Percentiles rank a stretch among this genome's conserved stretches.
These are phyloP conservation scores for Wallacemonas sp. DNA, from an alignment of 208 protist genomes.

Conservation along the genomic window DNA sequence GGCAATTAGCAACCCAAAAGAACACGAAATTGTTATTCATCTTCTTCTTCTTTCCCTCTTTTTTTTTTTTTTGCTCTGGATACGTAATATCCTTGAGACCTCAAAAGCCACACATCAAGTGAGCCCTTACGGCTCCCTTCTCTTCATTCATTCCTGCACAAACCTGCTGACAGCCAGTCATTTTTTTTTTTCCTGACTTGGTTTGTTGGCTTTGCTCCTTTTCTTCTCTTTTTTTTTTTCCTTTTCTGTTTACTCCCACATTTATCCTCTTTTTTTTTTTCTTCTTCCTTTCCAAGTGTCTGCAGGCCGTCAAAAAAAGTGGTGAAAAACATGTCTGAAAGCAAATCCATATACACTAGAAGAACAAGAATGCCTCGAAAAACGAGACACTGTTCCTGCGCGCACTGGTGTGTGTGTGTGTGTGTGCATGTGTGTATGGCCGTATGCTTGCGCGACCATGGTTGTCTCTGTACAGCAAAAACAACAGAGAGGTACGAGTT, in stretches of 20 bases:
- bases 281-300: neutral
- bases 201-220: neutral
- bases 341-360: neutral
- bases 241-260: neutral
- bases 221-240: conserved; percentile 5
- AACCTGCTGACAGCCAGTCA: neutral
- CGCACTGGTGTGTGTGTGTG: too few relatives aligned
- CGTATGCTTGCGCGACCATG: too few relatives aligned
- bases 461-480: too few relatives aligned
- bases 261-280: neutral
- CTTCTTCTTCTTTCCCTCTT: conserved; percentile 11
- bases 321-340: too few relatives aligned
- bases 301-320: too few relatives aligned
- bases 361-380: neutral
- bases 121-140: neutral
- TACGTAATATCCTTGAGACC: neutral
- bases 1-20: neutral
- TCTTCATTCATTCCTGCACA: too few relatives aligned
- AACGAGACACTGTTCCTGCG: too few relatives aligned
- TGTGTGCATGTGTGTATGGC: too few relatives aligned
- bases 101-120: neutral
- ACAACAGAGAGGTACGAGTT: too few relatives aligned
- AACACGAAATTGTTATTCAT: neutral
- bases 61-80: neutral
- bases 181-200: neutral